These are phyloP conservation scores for Ustilago cynodontis DNA, from an alignment of 1,284 basidiomycete species.

Conservation along the genomic window DNA sequence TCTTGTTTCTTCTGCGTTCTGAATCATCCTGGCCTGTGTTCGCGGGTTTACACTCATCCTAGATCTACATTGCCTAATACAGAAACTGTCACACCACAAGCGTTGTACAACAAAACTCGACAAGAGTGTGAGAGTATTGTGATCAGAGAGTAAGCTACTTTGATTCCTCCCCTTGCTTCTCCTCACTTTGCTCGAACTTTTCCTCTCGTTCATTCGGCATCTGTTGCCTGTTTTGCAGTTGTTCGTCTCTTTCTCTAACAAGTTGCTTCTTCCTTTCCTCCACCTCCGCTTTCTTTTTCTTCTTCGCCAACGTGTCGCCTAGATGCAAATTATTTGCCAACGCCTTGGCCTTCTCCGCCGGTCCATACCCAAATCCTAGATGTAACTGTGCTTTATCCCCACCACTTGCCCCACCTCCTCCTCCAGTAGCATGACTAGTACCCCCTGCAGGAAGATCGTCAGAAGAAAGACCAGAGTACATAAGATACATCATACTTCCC, in stretches of 20 bases:
- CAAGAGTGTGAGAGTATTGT: too few species aligned
- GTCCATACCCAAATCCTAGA: conserved; percentile 48
- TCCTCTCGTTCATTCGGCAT: too few species aligned
- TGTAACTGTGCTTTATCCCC: conserved; percentile 42
- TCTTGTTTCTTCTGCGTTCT: too few species aligned
- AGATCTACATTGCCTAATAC: too few species aligned
- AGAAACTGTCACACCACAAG: too few species aligned
- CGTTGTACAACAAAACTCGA: too few species aligned
- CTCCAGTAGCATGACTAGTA: not conserved
- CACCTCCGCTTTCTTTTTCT: conserved; percentile 42
- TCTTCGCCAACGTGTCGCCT: conserved; percentile 24
- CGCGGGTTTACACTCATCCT: too few species aligned
- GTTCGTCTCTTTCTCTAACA: conserved; percentile 2
- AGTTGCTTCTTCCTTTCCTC: conserved; percentile 3
- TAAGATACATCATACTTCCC: conserved; percentile 75
- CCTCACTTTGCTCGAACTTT: too few species aligned
- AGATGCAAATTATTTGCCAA: conserved; percentile 54
- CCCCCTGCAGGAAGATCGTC: conserved; percentile 19
- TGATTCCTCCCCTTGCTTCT: too few species aligned
- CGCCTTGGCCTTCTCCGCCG: conserved; percentile 49
- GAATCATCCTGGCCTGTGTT: too few species aligned
- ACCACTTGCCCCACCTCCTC: too few species aligned
- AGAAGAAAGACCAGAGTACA: conserved; percentile 56
- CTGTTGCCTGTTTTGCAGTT: not conserved
- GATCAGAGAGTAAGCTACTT: too few species aligned